A percentile compares a stretch with the other conserved stretches of the same genome.
Conservation (phyloP, 106 monocot genomes). For the Vanilla planifolia region DNA sequence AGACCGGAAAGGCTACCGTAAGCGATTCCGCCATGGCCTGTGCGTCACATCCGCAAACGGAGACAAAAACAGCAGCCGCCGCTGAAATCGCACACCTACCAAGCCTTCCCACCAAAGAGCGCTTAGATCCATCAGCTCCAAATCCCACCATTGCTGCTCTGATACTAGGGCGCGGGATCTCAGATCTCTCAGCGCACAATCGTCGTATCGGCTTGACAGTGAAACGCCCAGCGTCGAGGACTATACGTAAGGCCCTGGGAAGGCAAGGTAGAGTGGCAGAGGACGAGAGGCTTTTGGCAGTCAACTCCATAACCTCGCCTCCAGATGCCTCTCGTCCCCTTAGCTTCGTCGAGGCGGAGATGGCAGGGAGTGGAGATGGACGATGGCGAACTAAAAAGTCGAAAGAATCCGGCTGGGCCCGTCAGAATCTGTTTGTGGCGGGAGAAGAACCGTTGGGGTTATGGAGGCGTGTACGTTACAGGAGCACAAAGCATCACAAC, state of each 20-base stretch:
- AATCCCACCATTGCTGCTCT: neutral
- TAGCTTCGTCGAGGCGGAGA: neutral
- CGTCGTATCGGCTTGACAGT: neutral
- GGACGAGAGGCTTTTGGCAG: slow-evolving; percentile 7
- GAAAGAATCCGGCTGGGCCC: neutral
- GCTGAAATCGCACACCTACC: slow-evolving; percentile 20
- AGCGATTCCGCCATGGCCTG: slow-evolving; percentile 71
- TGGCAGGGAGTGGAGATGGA: neutral
- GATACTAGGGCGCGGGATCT: neutral
- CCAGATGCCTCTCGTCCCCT: neutral
- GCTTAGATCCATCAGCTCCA: slow-evolving; percentile 10
- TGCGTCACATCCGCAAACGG: slow-evolving; percentile 24
- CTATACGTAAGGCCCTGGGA: neutral
- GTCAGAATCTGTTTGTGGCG: slow-evolving; percentile 1
- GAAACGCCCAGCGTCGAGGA: neutral
- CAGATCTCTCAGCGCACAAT: neutral
- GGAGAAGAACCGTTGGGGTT: too few relatives aligned
- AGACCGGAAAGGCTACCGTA: slow-evolving; percentile 89
- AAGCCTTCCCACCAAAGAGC: neutral
- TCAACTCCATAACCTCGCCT: slow-evolving; percentile 6
- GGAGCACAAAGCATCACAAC: too few relatives aligned
- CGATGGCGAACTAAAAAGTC: neutral
- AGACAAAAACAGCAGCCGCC: slow-evolving; percentile 27
- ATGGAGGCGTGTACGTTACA: too few relatives aligned
- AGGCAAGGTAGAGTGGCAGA: slow-evolving; percentile 7